Base-by-base conservation (phyloP, 139 green algal species). In the Diplosphaera chodatii region DNA sequence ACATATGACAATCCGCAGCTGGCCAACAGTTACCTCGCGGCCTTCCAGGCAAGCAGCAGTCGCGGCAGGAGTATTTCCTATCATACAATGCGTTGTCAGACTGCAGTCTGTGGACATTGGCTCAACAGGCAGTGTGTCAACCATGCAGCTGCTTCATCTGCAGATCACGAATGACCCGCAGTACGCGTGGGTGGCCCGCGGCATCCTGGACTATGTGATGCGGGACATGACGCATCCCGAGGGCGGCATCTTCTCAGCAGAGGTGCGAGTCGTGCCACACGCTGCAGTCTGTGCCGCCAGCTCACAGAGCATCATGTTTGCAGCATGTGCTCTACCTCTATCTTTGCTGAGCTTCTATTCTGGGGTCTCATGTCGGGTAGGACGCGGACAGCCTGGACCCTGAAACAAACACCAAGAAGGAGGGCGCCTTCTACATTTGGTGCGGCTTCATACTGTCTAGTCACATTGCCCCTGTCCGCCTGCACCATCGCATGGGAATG, bases 1-100 rank as follows among this genome's bases (percentile, higher is more conserved):
- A 76, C 93, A 55, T 96, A 97, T 65, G 92, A 97, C 78, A 90
- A 94, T 64, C 84, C 87, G 1, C 92, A 97, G 80, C 83, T 97
- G 70, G 90, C 73, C 0, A 48, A 74, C 21, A 80, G 87, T 29
- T 94, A 93, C 77, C 75, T 96, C n/a, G 69, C 80, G 0, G 85
- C 85, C 21, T 90, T 89, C 73, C 48, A 59, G 48, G 48, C 18
- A 27, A n/a, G 48, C n/a, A n/a, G n/a, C n/a, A n/a, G n/a, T n/a
- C n/a, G n/a, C n/a, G n/a, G n/a, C n/a, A n/a, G n/a, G n/a, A n/a
- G n/a, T n/a, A n/a, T n/a, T n/a, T n/a, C n/a, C n/a, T n/a, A n/a
- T n/a, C n/a, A n/a, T n/a, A n/a, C n/a, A n/a, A n/a, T n/a, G n/a
- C n/a, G n/a, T n/a, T n/a, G n/a, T n/a, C n/a, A n/a, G n/a, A n/a